phyloP scores from a whole-genome alignment of 495 filamentous ascomycete genomes.

The Bombardia bombarda region DNA sequence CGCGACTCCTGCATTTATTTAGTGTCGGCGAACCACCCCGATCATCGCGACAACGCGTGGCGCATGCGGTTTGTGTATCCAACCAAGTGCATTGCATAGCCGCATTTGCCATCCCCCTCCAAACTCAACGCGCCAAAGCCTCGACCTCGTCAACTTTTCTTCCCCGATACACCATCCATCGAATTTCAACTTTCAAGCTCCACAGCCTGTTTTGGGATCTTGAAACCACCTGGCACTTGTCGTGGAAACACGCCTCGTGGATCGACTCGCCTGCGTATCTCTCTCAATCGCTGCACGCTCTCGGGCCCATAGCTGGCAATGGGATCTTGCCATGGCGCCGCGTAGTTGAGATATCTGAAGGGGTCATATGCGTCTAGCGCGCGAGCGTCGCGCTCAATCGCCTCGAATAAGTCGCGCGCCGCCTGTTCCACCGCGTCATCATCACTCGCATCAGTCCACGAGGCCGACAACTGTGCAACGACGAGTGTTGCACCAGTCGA shows the following conservation, averaged over 20 bases:
- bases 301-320: slow-evolving; percentile 16
- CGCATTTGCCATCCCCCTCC: too few species aligned
- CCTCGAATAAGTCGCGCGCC: slow-evolving; percentile 3
- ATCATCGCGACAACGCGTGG: too few species aligned
- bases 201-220: too few species aligned
- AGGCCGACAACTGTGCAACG: slow-evolving; percentile 7
- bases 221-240: slow-evolving; percentile 19
- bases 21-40: too few species aligned
- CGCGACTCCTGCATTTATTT: too few species aligned
- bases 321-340: slow-evolving; percentile 14
- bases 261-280: neutral
- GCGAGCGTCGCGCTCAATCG: slow-evolving; percentile 6
- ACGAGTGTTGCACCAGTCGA: slow-evolving; percentile 2
- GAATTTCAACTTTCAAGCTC: too few species aligned
- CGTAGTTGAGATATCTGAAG: slow-evolving; percentile 23
- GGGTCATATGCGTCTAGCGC: slow-evolving; percentile 3
- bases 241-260: slow-evolving; percentile 8
- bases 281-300: slow-evolving; percentile 1
- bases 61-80: too few species aligned
- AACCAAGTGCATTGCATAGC: too few species aligned
- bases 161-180: too few species aligned
- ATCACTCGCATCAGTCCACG: slow-evolving; percentile 14
- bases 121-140: too few species aligned
- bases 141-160: too few species aligned
- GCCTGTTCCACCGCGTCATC: slow-evolving; percentile 9